A percentile compares a stretch with the other conserved stretches of the same genome.
These are phyloP conservation scores for Lasiodiplodia theobromae DNA, from an alignment of 2,329 filamentous ascomycete species.

Conservation along the genomic window DNA sequence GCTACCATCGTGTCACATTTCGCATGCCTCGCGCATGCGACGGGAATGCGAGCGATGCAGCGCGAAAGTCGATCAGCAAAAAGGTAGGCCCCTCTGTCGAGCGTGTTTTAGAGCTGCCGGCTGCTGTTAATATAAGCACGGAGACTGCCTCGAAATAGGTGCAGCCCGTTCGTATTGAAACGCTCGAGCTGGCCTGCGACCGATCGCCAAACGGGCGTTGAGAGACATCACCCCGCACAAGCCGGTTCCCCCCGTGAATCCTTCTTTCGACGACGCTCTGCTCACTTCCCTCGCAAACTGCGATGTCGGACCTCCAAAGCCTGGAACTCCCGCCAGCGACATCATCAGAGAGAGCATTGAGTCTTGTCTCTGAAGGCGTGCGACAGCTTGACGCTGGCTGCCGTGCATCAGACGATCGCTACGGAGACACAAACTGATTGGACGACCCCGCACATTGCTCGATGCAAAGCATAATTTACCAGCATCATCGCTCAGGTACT, in stretches of 20 bases:
- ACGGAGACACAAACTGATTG: background rate
- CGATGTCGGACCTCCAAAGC: background rate
- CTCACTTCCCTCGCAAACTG: background rate
- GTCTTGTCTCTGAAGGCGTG: background rate
- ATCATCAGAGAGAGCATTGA: too few species aligned
- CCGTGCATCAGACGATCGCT: background rate
- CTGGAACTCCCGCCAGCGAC: too few species aligned
- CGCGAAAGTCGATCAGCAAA: background rate
- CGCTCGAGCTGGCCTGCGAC: background rate
- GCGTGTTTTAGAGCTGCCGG: too few species aligned
- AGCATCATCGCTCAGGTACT: too few species aligned
- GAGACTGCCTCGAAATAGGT: background rate
- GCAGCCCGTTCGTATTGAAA: background rate
- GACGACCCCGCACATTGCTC: background rate
- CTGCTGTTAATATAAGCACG: background rate
- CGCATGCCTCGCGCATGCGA: background rate
- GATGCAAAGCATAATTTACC: background rate
- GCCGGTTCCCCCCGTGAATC: background rate
- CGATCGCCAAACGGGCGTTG: background rate
- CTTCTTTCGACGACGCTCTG: background rate
- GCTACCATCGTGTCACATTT: conserved; percentile 19
- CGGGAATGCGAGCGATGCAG: background rate
- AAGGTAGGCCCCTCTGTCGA: background rate
- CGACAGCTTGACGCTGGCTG: background rate
- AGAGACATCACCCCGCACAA: background rate